Evolutionary conservation across 2,329 filamentous ascomycete species (phyloP).

Genomic region (Alternaria burnsii): DNA sequence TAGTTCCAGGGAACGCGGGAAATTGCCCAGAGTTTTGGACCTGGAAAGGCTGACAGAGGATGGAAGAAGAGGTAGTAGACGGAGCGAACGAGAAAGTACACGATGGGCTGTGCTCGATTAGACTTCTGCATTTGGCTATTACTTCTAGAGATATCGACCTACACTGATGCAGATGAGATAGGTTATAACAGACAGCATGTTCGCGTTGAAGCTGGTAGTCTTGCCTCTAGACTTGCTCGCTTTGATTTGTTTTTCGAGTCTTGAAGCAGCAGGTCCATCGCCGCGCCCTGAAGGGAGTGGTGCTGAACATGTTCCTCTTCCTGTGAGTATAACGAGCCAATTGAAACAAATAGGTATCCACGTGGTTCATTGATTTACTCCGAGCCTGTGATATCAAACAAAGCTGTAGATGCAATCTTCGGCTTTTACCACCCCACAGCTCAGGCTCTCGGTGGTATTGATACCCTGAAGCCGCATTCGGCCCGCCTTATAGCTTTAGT

Average conservation of each 20-base stretch:
- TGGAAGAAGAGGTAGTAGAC: conserved; percentile 5
- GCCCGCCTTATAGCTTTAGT: not conserved
- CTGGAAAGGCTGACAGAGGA: conserved; percentile 13
- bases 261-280: not conserved
- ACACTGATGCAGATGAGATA: not conserved
- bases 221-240: not conserved
- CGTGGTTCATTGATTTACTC: not conserved
- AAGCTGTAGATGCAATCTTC: not conserved
- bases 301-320: not conserved
- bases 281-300: not conserved
- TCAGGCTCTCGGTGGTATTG: not conserved
- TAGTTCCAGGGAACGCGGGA: conserved; percentile 11
- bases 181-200: not conserved
- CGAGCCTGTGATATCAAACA: not conserved
- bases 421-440: not conserved
- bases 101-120: not conserved
- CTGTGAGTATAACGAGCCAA: not conserved
- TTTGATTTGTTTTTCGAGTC: not conserved
- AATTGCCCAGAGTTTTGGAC: conserved; percentile 15
- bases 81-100: conserved; percentile 1
- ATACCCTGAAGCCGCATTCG: not conserved
- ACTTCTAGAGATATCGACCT: not conserved
- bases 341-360: not conserved
- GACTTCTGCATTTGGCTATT: not conserved
- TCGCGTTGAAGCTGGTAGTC: not conserved